Evolutionary conservation across 768 basidiomycete genomes (phyloP).

Genomic region (Auricularia sp.): DNA sequence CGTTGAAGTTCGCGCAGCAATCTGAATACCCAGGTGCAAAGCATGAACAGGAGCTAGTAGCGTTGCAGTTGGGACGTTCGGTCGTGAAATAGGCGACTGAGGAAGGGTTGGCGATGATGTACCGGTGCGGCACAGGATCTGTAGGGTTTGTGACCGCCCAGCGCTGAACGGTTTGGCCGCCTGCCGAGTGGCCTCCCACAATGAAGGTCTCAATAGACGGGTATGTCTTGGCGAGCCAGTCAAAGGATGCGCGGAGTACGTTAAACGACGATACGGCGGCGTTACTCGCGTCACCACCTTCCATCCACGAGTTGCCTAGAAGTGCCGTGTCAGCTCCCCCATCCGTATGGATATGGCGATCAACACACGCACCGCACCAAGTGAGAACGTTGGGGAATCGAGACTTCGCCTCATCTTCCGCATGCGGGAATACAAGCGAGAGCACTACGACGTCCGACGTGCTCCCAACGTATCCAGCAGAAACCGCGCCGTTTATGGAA

Average conservation of each 20-base stretch:
- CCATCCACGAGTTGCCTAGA: neutral
- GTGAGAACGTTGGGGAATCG: neutral
- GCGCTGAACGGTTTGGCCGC: neutral
- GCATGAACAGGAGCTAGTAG: neutral
- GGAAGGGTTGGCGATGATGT: slow-evolving; percentile 1
- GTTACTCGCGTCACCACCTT: neutral
- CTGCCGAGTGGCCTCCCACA: neutral
- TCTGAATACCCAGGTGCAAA: neutral
- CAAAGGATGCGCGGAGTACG: neutral
- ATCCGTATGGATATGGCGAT: too few relatives aligned
- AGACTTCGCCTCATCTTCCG: neutral
- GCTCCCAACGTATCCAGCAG: neutral
- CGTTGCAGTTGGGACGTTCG: neutral
- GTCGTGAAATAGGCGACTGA: neutral
- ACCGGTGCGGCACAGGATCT: neutral
- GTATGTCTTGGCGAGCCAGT: neutral
- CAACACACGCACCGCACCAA: neutral
- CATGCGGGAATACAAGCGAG: neutral
- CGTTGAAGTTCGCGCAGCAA: neutral
- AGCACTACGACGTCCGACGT: neutral
- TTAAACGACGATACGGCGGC: neutral
- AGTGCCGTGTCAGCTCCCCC: neutral
- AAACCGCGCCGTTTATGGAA: neutral
- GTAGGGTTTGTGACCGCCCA: neutral
- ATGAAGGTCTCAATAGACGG: neutral